Evolutionary conservation across 2,329 filamentous ascomycete genomes (phyloP), one percentile per base, ranked within the genome.

Genomic region (Pseudogymnoascus sp.): DNA sequence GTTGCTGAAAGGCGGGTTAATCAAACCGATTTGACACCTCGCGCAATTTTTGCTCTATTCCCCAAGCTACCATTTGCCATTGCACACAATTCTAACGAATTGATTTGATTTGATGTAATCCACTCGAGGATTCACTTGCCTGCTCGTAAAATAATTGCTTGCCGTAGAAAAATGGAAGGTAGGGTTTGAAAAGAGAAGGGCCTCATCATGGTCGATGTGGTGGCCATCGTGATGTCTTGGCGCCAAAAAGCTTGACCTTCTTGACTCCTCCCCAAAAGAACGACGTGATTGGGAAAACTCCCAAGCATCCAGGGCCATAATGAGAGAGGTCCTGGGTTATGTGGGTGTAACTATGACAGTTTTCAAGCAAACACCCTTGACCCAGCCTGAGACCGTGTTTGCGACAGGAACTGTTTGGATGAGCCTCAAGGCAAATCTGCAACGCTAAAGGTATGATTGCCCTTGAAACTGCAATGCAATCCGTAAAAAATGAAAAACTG

Each of bases 391-490:
- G 43, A 54, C 43, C 43, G 9, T 32, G 43, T 54, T 54, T 54
- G 43, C 43, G 43, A 54, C 43, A 54, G 25, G 22, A 54, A 25
- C 25, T 32, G 43, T 54, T 54, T 54, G 43, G 43, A 30, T 32
- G 43, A 32, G 43, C 43, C 43, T 32, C 43, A 18, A 16, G 25
- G 43, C 14, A 54, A 54, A 30, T 54, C 43, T 18, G 43, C 43
- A 30, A 54, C 43, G 25, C 7, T 12, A 54, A 32, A 32, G n/a
- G 43, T 54, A 54, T 54, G 43, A 54, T 54, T 30, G 25, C 14
- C 43, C 43, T 54, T 54, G 25, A 54, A 54, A 54, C 43, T 54
- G 43, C 43, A 54, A 54, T 54, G 43, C 43, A 54, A 16, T 18
- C 43, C 43, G 43, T 54, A 32, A 16, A 28, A 54, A 54, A 18